These are phyloP conservation scores for Colletotrichum sp. DNA, from an alignment of 2,329 filamentous ascomycete genomes.

Conservation along the genomic window DNA sequence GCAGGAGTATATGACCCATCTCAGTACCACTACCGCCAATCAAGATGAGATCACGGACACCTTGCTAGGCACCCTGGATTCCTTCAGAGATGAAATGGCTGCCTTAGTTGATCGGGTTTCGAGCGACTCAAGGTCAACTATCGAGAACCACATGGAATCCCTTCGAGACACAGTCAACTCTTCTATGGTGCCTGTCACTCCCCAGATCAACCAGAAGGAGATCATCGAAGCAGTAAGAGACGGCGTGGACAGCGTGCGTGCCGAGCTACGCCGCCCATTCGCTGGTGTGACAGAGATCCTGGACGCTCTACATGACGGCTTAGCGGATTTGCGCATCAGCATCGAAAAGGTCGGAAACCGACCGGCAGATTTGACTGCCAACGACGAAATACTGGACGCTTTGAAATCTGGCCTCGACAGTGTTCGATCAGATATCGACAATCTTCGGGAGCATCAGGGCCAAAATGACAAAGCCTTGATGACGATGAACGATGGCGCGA, in stretches of 20 bases:
- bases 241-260: constrained; percentile 76
- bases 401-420: constrained; percentile 81
- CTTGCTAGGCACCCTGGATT: constrained; percentile 69
- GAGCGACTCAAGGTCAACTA: constrained; percentile 66
- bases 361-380: constrained; percentile 81
- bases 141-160: constrained; percentile 83
- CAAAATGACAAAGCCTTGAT: constrained; percentile 56
- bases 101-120: constrained; percentile 59
- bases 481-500: constrained; percentile 55
- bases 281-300: constrained; percentile 85
- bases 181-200: constrained; percentile 65
- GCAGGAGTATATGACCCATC: constrained; percentile 79
- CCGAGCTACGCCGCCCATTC: constrained; percentile 72
- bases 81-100: constrained; percentile 70
- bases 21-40: constrained; percentile 64
- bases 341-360: constrained; percentile 82
- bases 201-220: constrained; percentile 63
- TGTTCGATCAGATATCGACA: constrained; percentile 79
- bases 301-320: constrained; percentile 86
- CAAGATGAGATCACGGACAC: constrained; percentile 82
- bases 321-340: constrained; percentile 76
- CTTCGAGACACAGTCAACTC: constrained; percentile 79
- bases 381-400: constrained; percentile 88
- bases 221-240: constrained; percentile 73
- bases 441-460: constrained; percentile 64